Evolutionary conservation across 176 grass and related monocot genomes (phyloP).

Genomic region (Eleusine coracana): DNA sequence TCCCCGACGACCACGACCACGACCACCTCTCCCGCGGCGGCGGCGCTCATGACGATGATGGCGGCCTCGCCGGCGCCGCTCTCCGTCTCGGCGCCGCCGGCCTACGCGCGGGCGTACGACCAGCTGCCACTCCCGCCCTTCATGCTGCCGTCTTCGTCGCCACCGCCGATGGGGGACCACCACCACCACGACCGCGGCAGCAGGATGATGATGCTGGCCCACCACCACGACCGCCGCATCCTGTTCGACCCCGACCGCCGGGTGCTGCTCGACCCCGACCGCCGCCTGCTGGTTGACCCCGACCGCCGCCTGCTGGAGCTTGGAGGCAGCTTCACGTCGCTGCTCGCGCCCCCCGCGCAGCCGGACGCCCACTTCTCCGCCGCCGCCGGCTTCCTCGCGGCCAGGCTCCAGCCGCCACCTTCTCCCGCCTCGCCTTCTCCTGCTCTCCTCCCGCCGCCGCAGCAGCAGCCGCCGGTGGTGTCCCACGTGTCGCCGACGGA

Average conservation of each 20-base stretch:
- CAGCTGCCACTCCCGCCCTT: conserved; percentile 25
- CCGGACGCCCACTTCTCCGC: conserved; percentile 17
- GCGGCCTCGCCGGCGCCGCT: background rate
- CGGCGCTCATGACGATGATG: background rate
- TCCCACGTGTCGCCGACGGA: conserved; percentile 44
- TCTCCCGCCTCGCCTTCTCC: background rate
- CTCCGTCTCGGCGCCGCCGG: background rate
- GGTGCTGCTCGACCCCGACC: no score
- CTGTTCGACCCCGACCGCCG: conserved; percentile 27
- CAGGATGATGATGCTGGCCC: background rate
- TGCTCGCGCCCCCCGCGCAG: conserved; percentile 45
- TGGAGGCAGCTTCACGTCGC: conserved; percentile 59
- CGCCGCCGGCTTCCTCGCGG: conserved; percentile 16
- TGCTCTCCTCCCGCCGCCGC: background rate
- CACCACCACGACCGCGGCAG: conserved; percentile 31
- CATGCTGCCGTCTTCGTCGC: background rate
- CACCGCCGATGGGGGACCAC: background rate
- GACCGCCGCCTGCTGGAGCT: conserved; percentile 55
- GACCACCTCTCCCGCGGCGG: background rate
- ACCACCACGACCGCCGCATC: conserved; percentile 34
- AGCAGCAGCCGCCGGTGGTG: background rate
- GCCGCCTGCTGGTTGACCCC: conserved; percentile 3
- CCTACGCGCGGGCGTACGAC: conserved; percentile 4
- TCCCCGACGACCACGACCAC: background rate
- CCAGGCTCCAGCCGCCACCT: background rate